These are phyloP conservation scores for Desmodesmus armatus DNA, from an alignment of 139 green algal species.

Conservation along the genomic window DNA sequence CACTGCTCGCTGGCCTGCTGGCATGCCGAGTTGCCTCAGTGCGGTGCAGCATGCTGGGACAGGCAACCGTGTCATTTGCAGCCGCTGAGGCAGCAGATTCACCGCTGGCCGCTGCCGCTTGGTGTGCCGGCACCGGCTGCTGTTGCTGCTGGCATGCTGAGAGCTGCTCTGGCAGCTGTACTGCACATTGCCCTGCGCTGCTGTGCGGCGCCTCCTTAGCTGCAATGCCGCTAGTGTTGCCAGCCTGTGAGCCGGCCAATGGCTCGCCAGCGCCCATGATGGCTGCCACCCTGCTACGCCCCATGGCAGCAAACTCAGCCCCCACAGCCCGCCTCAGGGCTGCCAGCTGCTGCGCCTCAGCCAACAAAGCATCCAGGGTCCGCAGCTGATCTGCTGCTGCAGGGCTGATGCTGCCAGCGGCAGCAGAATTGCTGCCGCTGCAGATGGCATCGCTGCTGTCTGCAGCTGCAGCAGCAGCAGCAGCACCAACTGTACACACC, in stretches of 20 bases:
- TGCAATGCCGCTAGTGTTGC: not conserved
- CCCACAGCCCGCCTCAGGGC: slow-evolving; percentile 58
- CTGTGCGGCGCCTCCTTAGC: not conserved
- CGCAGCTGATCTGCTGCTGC: not conserved
- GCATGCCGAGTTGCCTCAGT: too few species aligned
- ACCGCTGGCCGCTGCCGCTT: not conserved
- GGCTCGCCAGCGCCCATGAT: slow-evolving; percentile 48
- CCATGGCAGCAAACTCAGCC: slow-evolving; percentile 64
- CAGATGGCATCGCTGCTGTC: not conserved
- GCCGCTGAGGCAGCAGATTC: not conserved
- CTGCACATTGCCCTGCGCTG: slow-evolving; percentile 16
- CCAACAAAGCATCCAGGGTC: slow-evolving; percentile 23
- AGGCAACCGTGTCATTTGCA: not conserved
- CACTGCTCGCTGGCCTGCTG: not conserved
- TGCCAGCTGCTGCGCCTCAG: slow-evolving; percentile 54
- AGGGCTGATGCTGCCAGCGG: not conserved
- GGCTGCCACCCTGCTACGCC: slow-evolving; percentile 48
- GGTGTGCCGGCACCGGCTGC: not conserved
- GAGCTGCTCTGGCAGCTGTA: not conserved
- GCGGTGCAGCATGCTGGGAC: not conserved
- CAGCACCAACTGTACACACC: too few species aligned
- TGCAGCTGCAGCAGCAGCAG: not conserved
- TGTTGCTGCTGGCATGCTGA: not conserved
- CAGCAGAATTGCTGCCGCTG: not conserved
- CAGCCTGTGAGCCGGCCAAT: too few species aligned